phyloP scores from a whole-genome alignment of 1,284 basidiomycete genomes.

The Lignosus rhinocerotis region DNA sequence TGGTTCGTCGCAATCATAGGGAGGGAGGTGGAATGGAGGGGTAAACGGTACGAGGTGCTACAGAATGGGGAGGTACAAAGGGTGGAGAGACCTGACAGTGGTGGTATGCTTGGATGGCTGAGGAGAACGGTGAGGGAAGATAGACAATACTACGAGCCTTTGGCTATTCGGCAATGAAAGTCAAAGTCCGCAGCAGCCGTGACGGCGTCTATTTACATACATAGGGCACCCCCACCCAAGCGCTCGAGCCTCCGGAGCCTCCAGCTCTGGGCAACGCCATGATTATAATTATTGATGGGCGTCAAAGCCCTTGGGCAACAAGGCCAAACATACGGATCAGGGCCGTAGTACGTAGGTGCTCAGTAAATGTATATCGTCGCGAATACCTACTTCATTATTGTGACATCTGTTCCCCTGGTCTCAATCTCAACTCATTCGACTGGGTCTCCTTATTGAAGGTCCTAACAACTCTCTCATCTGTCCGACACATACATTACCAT shows the following conservation, averaged over 20 bases:
- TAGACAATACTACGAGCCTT: conserved; percentile 29
- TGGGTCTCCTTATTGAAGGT: neutral
- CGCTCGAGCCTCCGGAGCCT: too few species aligned
- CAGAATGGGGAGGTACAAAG: conserved; percentile 61
- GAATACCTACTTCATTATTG: neutral
- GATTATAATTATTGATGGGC: neutral
- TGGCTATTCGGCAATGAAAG: conserved; percentile 9
- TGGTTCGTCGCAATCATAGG: conserved; percentile 82
- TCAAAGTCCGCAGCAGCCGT: neutral
- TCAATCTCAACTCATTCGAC: neutral
- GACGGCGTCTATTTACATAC: too few species aligned
- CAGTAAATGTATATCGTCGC: neutral
- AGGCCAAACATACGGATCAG: conserved; percentile 16
- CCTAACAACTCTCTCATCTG: neutral
- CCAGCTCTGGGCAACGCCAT: too few species aligned
- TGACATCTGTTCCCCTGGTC: neutral
- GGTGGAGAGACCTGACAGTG: conserved; percentile 17
- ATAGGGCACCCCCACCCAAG: too few species aligned
- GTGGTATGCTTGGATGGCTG: conserved; percentile 21
- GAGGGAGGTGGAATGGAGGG: conserved; percentile 83
- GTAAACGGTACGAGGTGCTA: conserved; percentile 62
- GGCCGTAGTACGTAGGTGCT: neutral
- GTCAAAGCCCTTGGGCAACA: conserved; percentile 29
- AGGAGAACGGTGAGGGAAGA: conserved; percentile 17
- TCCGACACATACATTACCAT: conserved; percentile 35